Conservation (phyloP, 2,329 filamentous ascomycete species). For the Colletotrichum godetiae region DNA sequence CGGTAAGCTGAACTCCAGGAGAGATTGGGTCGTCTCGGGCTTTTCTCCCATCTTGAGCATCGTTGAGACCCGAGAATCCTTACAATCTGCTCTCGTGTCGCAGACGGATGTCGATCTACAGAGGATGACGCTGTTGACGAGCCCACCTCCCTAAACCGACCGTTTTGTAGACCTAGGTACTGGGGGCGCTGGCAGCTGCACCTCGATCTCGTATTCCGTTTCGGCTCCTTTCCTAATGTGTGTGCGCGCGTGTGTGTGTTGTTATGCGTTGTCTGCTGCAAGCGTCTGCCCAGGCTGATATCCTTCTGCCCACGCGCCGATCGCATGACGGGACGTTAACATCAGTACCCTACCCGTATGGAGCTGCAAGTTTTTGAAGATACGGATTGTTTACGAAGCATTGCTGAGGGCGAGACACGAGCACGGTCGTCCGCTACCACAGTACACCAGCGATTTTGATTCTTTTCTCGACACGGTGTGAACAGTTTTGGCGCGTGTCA, state of each 20-base stretch:
- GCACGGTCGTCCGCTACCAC: too few relatives aligned
- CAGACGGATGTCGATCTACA: neutral
- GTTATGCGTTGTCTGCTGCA: neutral
- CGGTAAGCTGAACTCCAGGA: neutral
- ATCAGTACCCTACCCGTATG: neutral
- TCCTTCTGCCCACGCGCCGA: neutral
- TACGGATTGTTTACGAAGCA: neutral
- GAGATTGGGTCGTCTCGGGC: neutral
- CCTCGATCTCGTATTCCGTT: conserved; percentile 28
- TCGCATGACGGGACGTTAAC: neutral
- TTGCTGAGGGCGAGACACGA: neutral
- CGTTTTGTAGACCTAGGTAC: neutral
- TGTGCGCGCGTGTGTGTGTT: neutral
- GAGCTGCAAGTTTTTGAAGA: neutral
- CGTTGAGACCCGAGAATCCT: neutral
- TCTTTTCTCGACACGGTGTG: neutral
- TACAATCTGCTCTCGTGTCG: neutral
- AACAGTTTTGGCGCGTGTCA: neutral
- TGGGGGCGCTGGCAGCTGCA: neutral
- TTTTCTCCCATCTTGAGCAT: neutral
- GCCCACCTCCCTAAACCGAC: neutral
- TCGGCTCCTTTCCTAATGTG: neutral
- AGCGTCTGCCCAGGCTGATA: neutral
- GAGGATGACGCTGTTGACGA: neutral
- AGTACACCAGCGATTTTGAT: neutral